Evolutionary conservation across 371 early-diverging fungal genomes (phyloP).

Genomic region (Mucor mucedo): DNA sequence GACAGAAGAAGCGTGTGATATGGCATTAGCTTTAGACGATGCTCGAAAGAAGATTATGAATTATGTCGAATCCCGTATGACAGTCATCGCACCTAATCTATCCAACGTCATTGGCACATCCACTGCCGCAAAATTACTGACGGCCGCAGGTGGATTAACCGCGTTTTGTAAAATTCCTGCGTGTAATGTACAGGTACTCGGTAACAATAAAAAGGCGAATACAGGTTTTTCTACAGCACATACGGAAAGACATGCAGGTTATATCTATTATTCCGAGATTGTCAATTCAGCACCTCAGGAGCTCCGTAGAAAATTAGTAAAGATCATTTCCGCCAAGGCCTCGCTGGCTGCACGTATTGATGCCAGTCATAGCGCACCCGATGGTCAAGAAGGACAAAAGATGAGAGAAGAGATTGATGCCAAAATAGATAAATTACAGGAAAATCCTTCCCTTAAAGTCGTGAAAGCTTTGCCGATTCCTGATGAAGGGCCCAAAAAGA

Average conservation of each 20-base stretch:
- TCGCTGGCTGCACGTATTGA: constrained; percentile 92
- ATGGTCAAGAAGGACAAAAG: constrained; percentile 73
- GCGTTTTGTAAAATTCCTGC: constrained; percentile 90
- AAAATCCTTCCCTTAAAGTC: constrained; percentile 86
- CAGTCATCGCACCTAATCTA: constrained; percentile 92
- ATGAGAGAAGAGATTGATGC: constrained; percentile 84
- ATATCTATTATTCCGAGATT: constrained; percentile 77
- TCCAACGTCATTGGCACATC: constrained; percentile 87
- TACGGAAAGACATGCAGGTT: constrained; percentile 77
- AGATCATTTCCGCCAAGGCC: constrained; percentile 85
- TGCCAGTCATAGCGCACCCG: constrained; percentile 65
- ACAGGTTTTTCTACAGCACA: constrained; percentile 82
- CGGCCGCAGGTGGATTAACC: constrained; percentile 89
- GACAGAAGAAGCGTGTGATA: constrained; percentile 85
- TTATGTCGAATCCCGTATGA: constrained; percentile 94
- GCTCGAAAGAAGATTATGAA: constrained; percentile 78
- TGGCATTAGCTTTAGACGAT: constrained; percentile 75
- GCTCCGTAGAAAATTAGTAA: constrained; percentile 75
- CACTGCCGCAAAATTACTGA: constrained; percentile 91
- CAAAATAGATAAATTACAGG: constrained; percentile 84
- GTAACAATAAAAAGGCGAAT: constrained; percentile 64
- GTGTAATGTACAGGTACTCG: constrained; percentile 81
- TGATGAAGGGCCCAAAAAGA: constrained; percentile 88
- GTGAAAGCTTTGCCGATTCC: constrained; percentile 93
- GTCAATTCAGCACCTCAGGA: constrained; percentile 77